Evolutionary conservation across 345 rosid species (phyloP), one percentile per base, ranked within the genome.

Genomic region (Cochlearia excelsa): DNA sequence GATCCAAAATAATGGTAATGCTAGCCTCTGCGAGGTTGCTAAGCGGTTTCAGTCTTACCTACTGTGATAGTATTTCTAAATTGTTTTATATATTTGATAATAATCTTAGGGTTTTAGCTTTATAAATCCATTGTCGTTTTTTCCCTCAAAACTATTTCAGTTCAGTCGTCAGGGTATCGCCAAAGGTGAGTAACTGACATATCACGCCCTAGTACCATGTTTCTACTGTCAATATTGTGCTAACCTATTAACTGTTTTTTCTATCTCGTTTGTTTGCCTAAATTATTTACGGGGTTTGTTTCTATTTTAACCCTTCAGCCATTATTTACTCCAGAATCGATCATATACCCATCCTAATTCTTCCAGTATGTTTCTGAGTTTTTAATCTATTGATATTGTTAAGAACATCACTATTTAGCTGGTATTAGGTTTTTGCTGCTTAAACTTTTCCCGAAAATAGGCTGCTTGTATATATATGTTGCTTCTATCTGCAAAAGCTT

Each of bases 401-500:
- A 37, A 23, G 52, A 28, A 26, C 6, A 1, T 2, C 4, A 46
- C 33, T 54, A 26, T 53, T 16, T 59, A 46, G 66, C 41, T 48
- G 16, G 46, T 59, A 28, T 52, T 71, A 59, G 61, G 9, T 9
- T 46, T 29, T 58, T 51, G 46, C 66, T 31, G 2, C n/a, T 40
- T 7, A 38, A 38, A 11, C 3, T 16, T 44, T 31, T 1, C 63
- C 46, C 46, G 26, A 44, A 57, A 63, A 26, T 70, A 64, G 66
- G 61, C 58, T 38, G 4, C 55, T 10, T 65, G 45, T 64, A 11
- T 67, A 61, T 70, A 52, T 67, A 41, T 64, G 57, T 70, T 54
- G 59, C 70, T 78, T 68, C 59, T 43, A 7, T 57, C 54, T 65
- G 63, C 73, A 57, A 74, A 76, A 78, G 63, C 72, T 76, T 71